These are phyloP conservation scores for Exophiala spinifera DNA, from an alignment of 2,329 filamentous ascomycete genomes.

Conservation along the genomic window DNA sequence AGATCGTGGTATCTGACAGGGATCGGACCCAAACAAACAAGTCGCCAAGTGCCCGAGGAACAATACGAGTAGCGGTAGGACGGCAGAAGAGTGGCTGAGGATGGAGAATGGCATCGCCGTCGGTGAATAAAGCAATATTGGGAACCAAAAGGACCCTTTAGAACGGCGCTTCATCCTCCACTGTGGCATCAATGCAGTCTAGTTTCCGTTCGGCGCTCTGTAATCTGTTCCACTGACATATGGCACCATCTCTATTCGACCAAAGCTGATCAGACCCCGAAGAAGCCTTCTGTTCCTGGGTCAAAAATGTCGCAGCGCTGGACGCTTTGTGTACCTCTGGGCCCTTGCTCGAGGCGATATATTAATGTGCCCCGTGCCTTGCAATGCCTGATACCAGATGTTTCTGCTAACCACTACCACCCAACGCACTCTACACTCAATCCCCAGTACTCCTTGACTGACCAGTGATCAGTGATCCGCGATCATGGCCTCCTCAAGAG, in stretches of 20 bases:
- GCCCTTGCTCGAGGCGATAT: background rate
- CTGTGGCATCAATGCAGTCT: background rate
- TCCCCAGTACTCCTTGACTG: background rate
- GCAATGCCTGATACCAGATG: background rate
- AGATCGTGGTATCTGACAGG: too few relatives aligned
- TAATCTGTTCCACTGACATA: too few relatives aligned
- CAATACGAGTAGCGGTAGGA: too few relatives aligned
- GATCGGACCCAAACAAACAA: background rate
- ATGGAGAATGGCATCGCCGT: background rate
- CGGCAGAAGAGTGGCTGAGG: too few relatives aligned
- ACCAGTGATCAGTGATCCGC: too few relatives aligned
- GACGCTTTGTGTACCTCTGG: background rate
- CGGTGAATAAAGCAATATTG: too few relatives aligned
- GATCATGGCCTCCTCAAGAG: conserved; percentile 25
- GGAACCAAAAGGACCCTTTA: background rate
- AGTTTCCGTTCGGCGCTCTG: background rate
- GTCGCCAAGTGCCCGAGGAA: too few relatives aligned
- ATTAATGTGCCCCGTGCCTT: background rate
- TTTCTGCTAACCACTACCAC: conserved; percentile 5
- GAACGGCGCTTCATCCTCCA: background rate
- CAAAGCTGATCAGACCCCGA: too few relatives aligned
- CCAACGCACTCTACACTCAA: background rate
- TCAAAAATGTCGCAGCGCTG: conserved; percentile 9
- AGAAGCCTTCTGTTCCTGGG: background rate
- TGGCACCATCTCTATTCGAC: too few relatives aligned